Percentiles rank a stretch among this genome's conserved stretches.
These are phyloP conservation scores for Grosmannia penicillata DNA, from an alignment of 2,329 filamentous ascomycete genomes.

Conservation along the genomic window DNA sequence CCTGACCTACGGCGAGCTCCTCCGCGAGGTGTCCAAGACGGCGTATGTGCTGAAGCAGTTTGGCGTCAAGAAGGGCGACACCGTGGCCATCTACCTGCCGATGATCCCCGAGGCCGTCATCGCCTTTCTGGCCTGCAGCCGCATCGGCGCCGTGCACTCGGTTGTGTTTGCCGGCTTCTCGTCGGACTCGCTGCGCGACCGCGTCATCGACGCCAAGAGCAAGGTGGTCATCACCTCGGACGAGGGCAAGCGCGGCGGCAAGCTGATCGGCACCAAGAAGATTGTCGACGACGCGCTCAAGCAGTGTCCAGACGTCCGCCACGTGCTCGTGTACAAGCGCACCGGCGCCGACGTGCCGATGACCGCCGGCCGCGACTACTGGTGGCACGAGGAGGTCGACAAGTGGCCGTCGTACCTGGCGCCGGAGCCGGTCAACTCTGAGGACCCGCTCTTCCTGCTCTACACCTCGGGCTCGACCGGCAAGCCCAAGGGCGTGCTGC, in stretches of 20 bases:
- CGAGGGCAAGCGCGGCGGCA: constrained; percentile 95
- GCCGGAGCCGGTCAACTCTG: constrained; percentile 77
- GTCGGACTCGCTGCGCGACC: constrained; percentile 86
- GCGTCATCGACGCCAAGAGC: constrained; percentile 78
- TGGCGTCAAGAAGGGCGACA: constrained; percentile 94
- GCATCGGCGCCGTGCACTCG: constrained; percentile 92
- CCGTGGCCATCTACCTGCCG: constrained; percentile 90
- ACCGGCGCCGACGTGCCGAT: constrained; percentile 87
- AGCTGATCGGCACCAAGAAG: constrained; percentile 95
- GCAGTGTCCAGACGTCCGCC: constrained; percentile 78
- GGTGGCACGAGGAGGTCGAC: constrained; percentile 98
- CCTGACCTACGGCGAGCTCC: constrained; percentile 84
- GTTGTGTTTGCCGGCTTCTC: constrained; percentile 98
- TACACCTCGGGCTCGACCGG: constrained; percentile 97
- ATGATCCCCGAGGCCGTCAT: constrained; percentile 97
- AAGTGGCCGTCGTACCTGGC: constrained; percentile 91
- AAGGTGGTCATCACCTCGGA: constrained; percentile 95
- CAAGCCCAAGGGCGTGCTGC: constrained; percentile 98
- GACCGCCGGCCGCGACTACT: constrained; percentile 77
- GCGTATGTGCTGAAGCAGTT: constrained; percentile 85
- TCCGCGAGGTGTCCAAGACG: constrained; percentile 78
- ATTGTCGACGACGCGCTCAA: constrained; percentile 96
- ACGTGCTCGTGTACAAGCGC: constrained; percentile 85
- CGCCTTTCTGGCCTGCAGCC: constrained; percentile 76
- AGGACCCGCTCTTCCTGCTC: constrained; percentile 92